Conservation (phyloP, 2,329 filamentous ascomycete genomes). For the Nemania diffusa region DNA sequence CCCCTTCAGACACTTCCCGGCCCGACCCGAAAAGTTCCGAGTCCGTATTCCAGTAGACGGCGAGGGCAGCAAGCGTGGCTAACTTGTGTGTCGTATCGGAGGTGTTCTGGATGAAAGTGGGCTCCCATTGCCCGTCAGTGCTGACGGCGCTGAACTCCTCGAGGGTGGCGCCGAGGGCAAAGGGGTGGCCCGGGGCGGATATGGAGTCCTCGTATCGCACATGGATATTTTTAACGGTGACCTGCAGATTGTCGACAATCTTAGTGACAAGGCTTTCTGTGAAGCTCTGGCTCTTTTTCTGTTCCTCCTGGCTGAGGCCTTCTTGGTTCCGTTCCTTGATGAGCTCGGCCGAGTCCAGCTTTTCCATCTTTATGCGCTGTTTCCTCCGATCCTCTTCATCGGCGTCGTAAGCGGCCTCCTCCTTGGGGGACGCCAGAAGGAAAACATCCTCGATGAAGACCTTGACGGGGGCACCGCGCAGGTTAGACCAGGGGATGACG, state of each 20-base stretch:
- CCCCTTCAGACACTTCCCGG: slow-evolving; percentile 72
- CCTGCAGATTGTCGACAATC: slow-evolving; percentile 97
- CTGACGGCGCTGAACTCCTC: slow-evolving; percentile 97
- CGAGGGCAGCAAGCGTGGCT: slow-evolving; percentile 86
- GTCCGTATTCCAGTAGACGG: slow-evolving; percentile 99
- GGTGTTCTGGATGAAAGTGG: slow-evolving; percentile 93
- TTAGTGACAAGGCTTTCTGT: slow-evolving; percentile 94
- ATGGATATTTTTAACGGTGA: slow-evolving; percentile 98
- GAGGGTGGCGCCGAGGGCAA: slow-evolving; percentile 89
- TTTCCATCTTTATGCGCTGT: slow-evolving; percentile 98
- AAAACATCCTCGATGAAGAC: slow-evolving; percentile 98
- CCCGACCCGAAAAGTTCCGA: slow-evolving; percentile 83
- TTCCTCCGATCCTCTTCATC: slow-evolving; percentile 89
- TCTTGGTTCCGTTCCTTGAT: slow-evolving; percentile 92
- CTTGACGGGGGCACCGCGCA: slow-evolving; percentile 92
- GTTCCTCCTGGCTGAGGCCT: slow-evolving; percentile 92
- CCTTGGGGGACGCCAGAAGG: slow-evolving; percentile 91
- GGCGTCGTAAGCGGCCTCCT: slow-evolving; percentile 91
- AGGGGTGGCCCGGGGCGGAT: slow-evolving; percentile 92
- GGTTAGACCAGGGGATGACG: slow-evolving; percentile 96
- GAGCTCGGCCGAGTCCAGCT: slow-evolving; percentile 94
- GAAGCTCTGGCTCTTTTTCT: slow-evolving; percentile 98
- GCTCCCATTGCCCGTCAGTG: slow-evolving; percentile 93
- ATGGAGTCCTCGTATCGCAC: slow-evolving; percentile 98
- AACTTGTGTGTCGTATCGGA: slow-evolving; percentile 89